Evolutionary conservation across 148 eudicot species (phyloP).

Genomic region (Selenicereus undatus): DNA sequence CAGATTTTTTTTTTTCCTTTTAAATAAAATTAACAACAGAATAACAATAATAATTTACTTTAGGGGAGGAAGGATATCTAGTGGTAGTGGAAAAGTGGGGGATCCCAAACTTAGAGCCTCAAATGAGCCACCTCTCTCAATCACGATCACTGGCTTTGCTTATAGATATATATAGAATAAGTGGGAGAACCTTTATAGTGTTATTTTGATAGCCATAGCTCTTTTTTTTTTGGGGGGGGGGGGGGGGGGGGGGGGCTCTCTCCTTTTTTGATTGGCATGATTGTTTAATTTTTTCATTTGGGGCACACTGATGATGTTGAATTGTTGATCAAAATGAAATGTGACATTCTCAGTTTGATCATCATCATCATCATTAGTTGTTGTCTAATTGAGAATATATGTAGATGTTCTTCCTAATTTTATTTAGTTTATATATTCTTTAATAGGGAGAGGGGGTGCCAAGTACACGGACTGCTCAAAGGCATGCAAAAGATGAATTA

Average conservation of each 20-base stretch:
- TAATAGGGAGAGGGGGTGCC: no score
- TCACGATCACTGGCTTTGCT: neutral
- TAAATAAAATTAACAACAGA: neutral
- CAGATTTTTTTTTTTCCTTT: neutral
- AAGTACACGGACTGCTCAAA: no score
- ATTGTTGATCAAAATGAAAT: neutral
- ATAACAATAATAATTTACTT: no score
- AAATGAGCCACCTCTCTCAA: conserved; percentile 1
- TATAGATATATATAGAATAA: neutral
- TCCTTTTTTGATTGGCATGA: neutral
- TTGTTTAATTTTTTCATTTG: neutral
- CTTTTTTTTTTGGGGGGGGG: neutral
- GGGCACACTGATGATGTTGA: neutral
- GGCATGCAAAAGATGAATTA: no score
- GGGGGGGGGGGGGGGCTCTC: no score
- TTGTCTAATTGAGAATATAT: no score
- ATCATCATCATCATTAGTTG: neutral
- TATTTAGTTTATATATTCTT: no score
- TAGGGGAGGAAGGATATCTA: neutral
- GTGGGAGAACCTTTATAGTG: neutral
- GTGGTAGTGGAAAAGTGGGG: neutral
- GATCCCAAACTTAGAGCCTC: neutral
- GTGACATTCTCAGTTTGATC: neutral
- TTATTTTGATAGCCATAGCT: neutral
- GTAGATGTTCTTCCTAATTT: no score